A percentile compares a stretch with the other conserved stretches of the same genome.
These are phyloP conservation scores for Metrosideros polymorpha DNA, from an alignment of 441 rosid species.

Conservation along the genomic window DNA sequence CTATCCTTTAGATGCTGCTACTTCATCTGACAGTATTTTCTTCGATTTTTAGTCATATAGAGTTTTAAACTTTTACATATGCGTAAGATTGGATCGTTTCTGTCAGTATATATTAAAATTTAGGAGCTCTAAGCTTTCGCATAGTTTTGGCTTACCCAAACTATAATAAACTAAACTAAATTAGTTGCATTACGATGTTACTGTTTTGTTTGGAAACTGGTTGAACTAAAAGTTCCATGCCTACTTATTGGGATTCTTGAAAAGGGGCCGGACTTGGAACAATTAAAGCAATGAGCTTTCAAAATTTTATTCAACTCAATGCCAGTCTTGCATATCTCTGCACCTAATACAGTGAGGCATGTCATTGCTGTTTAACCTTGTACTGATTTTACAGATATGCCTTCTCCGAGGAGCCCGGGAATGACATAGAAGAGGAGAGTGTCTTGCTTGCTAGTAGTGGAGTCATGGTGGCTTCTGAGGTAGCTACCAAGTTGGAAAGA, in stretches of 20 bases:
- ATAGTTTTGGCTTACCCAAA: neutral
- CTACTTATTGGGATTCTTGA: neutral
- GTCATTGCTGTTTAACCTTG: neutral
- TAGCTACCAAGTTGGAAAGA: constrained; percentile 16
- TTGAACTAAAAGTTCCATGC: neutral
- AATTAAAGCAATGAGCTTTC: neutral
- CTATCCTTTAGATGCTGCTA: neutral
- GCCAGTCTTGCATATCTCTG: neutral
- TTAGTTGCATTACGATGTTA: neutral
- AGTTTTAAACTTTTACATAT: neutral
- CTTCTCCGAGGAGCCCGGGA: constrained; percentile 23
- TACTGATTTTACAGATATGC: constrained; percentile 15
- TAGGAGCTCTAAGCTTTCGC: too few species aligned
- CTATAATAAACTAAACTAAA: neutral
- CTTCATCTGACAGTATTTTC: neutral
- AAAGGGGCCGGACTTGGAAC: neutral
- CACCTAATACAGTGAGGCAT: neutral
- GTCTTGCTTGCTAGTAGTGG: constrained; percentile 15
- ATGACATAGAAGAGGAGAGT: constrained; percentile 22
- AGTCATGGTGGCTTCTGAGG: constrained; percentile 16
- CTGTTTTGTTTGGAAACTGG: neutral
- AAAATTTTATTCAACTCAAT: neutral
- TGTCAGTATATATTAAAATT: neutral
- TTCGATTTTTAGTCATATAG: neutral
- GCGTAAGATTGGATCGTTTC: neutral